Evolutionary conservation across 2,329 filamentous ascomycete species (phyloP).

Genomic region (Pseudocercospora crystallina): DNA sequence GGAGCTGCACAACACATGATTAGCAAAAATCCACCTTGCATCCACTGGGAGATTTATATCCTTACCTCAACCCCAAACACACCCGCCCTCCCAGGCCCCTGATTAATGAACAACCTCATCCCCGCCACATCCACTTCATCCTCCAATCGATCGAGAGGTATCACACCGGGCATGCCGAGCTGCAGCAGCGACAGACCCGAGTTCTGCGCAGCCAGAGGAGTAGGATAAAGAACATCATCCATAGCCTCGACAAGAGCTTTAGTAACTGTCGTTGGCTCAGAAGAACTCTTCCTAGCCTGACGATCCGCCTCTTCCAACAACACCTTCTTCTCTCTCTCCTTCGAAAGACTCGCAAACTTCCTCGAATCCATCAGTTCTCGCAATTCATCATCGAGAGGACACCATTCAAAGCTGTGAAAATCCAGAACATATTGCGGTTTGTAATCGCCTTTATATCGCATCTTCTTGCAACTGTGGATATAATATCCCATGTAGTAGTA

Average conservation of each 20-base stretch:
- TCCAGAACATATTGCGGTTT: constrained; percentile 72
- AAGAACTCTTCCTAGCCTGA: constrained; percentile 1
- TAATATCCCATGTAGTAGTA: constrained; percentile 76
- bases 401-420: constrained; percentile 47
- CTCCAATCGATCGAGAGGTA: constrained; percentile 55
- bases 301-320: constrained; percentile 2
- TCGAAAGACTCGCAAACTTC: constrained; percentile 52
- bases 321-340: constrained; percentile 33
- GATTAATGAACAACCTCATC: constrained; percentile 55
- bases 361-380: constrained; percentile 51
- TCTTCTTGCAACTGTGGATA: constrained; percentile 77
- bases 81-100: not conserved
- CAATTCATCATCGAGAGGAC: constrained; percentile 33
- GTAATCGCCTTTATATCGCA: constrained; percentile 83
- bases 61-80: constrained; percentile 7
- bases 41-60: no score
- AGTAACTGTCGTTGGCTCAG: no score
- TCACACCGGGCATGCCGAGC: constrained; percentile 67
- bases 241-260: constrained; percentile 12
- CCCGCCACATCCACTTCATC: constrained; percentile 57
- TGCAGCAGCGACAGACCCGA: constrained; percentile 55
- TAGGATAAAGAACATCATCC: constrained; percentile 21
- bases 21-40: no score
- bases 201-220: constrained; percentile 29
- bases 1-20: constrained; percentile 39